Evolutionary conservation across 192 early-diverging fungal species (phyloP).

Genomic region (Podila minutissima): DNA sequence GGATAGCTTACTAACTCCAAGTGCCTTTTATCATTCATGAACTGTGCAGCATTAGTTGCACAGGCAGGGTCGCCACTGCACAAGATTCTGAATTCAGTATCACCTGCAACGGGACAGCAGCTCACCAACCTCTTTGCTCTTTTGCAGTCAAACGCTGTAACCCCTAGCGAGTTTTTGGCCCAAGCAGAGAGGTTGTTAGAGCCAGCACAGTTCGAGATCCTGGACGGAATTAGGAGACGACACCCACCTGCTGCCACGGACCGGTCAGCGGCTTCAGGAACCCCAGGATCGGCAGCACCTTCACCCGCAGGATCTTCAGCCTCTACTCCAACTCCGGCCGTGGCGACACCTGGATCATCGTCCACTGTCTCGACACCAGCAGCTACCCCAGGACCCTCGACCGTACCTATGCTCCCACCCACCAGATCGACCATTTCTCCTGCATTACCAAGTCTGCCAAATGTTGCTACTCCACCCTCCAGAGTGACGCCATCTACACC

Average conservation of each 20-base stretch:
- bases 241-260: constrained; percentile 5
- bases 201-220: constrained; percentile 55
- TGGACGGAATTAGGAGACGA: constrained; percentile 56
- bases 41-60: not conserved
- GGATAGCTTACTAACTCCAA: not conserved
- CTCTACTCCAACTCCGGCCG: constrained; percentile 7
- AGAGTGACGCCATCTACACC: constrained; percentile 7
- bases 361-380: not conserved
- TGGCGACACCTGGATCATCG: not conserved
- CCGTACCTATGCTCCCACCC: not conserved
- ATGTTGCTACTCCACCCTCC: constrained; percentile 2
- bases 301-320: constrained; percentile 18
- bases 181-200: constrained; percentile 48
- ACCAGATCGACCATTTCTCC: not conserved
- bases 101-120: constrained; percentile 22
- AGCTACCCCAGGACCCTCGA: constrained; percentile 9
- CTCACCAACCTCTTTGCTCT: constrained; percentile 24
- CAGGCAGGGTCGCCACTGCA: constrained; percentile 38
- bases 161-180: constrained; percentile 53
- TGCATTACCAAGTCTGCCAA: constrained; percentile 1
- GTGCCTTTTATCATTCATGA: not conserved
- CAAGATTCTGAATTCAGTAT: constrained; percentile 21
- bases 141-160: constrained; percentile 53
- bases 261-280: not conserved
- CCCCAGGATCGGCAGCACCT: constrained; percentile 4